These are phyloP conservation scores for Conoideocrella luteorostrata DNA, from an alignment of 2,329 filamentous ascomycete genomes.

Conservation along the genomic window DNA sequence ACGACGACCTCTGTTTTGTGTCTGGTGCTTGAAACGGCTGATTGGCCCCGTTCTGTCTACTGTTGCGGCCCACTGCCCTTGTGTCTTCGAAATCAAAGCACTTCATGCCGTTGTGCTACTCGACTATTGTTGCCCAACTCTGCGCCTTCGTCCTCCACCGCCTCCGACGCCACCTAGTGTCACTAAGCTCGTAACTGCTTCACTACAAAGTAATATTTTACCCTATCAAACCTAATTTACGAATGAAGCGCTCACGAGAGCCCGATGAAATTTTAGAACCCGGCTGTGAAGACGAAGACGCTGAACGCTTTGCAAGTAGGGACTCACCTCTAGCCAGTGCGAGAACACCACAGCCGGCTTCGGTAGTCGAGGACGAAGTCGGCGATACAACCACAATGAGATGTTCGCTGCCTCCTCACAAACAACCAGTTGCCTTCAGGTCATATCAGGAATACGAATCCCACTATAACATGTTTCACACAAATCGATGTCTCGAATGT, in stretches of 20 bases:
- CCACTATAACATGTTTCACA: constrained; percentile 76
- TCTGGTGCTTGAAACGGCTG: too few species aligned
- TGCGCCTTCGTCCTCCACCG: background rate
- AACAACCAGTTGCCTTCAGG: constrained; percentile 60
- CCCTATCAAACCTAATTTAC: constrained; percentile 12
- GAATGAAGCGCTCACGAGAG: constrained; percentile 60
- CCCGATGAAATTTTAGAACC: constrained; percentile 40
- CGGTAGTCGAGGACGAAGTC: constrained; percentile 25
- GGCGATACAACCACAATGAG: constrained; percentile 52
- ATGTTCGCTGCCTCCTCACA: constrained; percentile 78
- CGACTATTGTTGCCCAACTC: too few species aligned
- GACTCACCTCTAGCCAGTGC: constrained; percentile 23
- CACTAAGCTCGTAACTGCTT: background rate
- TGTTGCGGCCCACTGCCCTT: too few species aligned
- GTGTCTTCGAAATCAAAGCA: too few species aligned
- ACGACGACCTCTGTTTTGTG: too few species aligned
- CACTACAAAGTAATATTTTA: constrained; percentile 9
- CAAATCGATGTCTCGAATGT: constrained; percentile 80
- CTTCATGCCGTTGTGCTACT: too few species aligned
- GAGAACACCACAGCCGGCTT: constrained; percentile 58
- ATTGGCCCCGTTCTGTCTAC: too few species aligned
- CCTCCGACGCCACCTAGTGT: background rate
- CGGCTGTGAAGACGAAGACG: constrained; percentile 13
- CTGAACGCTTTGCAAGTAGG: constrained; percentile 12
- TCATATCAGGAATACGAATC: constrained; percentile 77